Percentiles rank a stretch among this genome's conserved stretches.
Conservation (phyloP, 805 yeast genomes). For the Candida anglica region DNA sequence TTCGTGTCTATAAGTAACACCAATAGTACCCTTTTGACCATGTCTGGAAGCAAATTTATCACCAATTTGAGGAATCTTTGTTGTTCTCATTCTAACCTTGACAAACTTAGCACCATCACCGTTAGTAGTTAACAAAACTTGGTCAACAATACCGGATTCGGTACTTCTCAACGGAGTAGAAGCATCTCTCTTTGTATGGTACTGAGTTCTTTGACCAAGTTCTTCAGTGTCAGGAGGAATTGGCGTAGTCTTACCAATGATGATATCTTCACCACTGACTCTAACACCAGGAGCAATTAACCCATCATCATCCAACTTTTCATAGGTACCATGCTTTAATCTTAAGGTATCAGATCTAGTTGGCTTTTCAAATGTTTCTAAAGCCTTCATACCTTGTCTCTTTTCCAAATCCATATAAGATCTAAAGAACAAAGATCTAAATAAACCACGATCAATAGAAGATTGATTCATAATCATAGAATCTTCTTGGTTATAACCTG, state of each 20-base stretch:
- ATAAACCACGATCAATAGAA: constrained; percentile 92
- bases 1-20: constrained; percentile 97
- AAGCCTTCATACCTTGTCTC: constrained; percentile 96
- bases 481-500: constrained; percentile 99
- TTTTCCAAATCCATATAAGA: constrained; percentile 99
- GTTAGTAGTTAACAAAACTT: constrained; percentile 92
- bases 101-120: constrained; percentile 98
- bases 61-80: constrained; percentile 98
- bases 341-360: constrained; percentile 90
- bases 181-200: constrained; percentile 98
- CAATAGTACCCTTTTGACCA: constrained; percentile 99
- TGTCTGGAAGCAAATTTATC: constrained; percentile 99
- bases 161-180: constrained; percentile 96
- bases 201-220: constrained; percentile 96
- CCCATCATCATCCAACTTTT: constrained; percentile 97
- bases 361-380: constrained; percentile 97
- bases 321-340: constrained; percentile 97
- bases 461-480: constrained; percentile 99
- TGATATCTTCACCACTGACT: constrained; percentile 98
- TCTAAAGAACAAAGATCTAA: constrained; percentile 92
- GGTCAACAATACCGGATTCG: constrained; percentile 97
- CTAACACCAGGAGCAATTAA: constrained; percentile 97
- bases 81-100: constrained; percentile 97
- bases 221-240: constrained; percentile 99
- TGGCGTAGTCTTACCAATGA: constrained; percentile 98